Base-by-base conservation (phyloP, 106 monocot species). In the Dactylorhiza incarnata region DNA sequence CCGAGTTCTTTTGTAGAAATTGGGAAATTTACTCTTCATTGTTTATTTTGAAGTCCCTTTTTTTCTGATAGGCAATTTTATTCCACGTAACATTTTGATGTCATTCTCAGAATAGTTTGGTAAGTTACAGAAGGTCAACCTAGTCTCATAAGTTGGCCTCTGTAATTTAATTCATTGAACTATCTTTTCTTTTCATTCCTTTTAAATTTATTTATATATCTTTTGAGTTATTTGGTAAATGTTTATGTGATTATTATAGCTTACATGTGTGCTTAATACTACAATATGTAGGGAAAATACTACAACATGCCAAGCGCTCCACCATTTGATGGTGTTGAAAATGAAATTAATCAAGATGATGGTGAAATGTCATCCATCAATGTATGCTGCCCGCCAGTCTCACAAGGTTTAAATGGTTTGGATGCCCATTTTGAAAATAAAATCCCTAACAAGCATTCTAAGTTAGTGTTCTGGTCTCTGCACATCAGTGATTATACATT, bases 261-360 rank as follows among this genome's bases (percentile, higher is more conserved):
- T 25, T 37, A 44, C 6, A 45, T 45, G 7, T 45, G n/a, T 68
- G 44, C n/a, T n/a, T n/a, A n/a, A n/a, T n/a, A n/a, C n/a, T n/a
- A n/a, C n/a, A n/a, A 45, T 58, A 37, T 85, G 74, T 68, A 82
- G 82, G 74, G 73, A 37, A 68, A 71, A 22, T 23, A 73, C 51
- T 78, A 81, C 83, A 88, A 85, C 75, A 77, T 83, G 48, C 96
- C 96, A 58, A 97, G 89, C 87, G 96, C 96, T 76, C 96, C 96
- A 15, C 96, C 93, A 22, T 83, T 93, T 78, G 79, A 84, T 86
- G 83, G 65, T 16, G 81, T 66, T 81, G 74, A 73, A 74, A 48
- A 76, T 29, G 84, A 89, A 72, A 83, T 80, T 45, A 77, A 63
- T 59, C 83, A 81, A 48, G 82, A 65, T 71, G 45, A 78, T 68